Percentiles rank a stretch among this genome's conserved stretches.
Conservation (phyloP, 345 rosid species). For the Bruguiera sexangula region DNA sequence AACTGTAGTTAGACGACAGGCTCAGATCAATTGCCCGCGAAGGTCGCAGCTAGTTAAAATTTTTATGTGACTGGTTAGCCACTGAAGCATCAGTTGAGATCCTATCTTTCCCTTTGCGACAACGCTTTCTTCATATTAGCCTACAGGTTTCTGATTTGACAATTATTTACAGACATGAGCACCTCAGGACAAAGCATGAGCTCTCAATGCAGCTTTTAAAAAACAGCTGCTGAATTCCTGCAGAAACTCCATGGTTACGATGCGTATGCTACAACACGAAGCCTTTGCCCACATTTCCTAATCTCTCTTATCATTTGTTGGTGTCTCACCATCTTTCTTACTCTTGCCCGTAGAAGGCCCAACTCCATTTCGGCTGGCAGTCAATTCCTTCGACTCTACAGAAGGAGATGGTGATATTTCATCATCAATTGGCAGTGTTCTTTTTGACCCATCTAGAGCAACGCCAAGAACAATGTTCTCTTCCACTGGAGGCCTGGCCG, state of each 20-base stretch:
- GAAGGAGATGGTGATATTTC: slow-evolving; percentile 36
- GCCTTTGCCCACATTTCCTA: neutral
- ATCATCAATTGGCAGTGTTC: slow-evolving; percentile 88
- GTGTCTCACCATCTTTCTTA: slow-evolving; percentile 42
- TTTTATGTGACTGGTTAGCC: neutral
- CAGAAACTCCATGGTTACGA: slow-evolving; percentile 5
- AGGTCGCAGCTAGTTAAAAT: too few relatives aligned
- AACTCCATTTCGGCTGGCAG: slow-evolving; percentile 37
- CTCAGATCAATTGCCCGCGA: too few relatives aligned
- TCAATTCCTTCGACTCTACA: slow-evolving; percentile 54
- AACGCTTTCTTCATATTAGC: neutral
- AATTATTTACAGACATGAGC: slow-evolving; percentile 28
- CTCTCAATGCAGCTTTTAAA: slow-evolving; percentile 43
- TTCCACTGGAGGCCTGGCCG: slow-evolving; percentile 49
- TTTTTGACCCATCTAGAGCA: slow-evolving; percentile 84
- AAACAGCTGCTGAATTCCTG: slow-evolving; percentile 41
- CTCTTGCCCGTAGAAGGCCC: slow-evolving; percentile 29
- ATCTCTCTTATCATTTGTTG: slow-evolving; percentile 14
- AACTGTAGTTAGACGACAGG: too few relatives aligned
- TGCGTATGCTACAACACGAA: neutral
- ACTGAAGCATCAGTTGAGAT: neutral
- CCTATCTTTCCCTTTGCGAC: neutral
- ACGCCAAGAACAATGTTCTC: slow-evolving; percentile 92
- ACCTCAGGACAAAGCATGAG: neutral
- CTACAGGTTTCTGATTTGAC: neutral